Evolutionary conservation across 2,329 filamentous ascomycete species (phyloP).

Genomic region (Arthrobotrys sinensis): DNA sequence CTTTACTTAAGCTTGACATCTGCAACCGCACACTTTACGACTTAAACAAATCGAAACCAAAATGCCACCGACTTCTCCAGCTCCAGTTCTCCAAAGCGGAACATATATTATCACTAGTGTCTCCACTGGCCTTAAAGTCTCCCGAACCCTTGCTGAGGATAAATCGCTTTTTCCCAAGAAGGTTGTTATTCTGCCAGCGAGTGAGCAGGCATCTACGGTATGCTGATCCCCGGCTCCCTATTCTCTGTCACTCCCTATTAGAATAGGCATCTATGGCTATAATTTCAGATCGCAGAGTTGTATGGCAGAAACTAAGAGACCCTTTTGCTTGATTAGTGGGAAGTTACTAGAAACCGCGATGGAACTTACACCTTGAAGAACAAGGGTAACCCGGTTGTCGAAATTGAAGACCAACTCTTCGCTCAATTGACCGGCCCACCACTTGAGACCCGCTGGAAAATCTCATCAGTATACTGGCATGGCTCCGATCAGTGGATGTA

Average conservation of each 20-base stretch:
- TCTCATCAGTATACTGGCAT: slow-evolving; percentile 44
- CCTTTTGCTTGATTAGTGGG: slow-evolving; percentile 22
- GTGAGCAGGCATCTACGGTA: slow-evolving; percentile 25
- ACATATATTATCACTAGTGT: slow-evolving; percentile 47
- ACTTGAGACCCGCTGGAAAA: slow-evolving; percentile 38
- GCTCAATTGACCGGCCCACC: slow-evolving; percentile 33
- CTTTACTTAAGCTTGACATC: neutral
- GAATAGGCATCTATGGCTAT: neutral
- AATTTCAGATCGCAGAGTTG: neutral
- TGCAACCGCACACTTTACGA: neutral
- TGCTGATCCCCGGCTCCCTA: neutral
- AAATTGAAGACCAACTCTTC: slow-evolving; percentile 34
- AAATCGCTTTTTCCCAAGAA: slow-evolving; percentile 49
- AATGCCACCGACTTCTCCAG: slow-evolving; percentile 17
- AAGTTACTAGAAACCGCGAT: slow-evolving; percentile 37
- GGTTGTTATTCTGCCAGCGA: slow-evolving; percentile 25
- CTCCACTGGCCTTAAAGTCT: slow-evolving; percentile 30
- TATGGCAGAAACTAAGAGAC: neutral
- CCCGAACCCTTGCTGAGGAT: slow-evolving; percentile 38
- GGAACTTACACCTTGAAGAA: slow-evolving; percentile 50
- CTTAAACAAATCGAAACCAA: neutral
- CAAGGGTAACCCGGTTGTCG: slow-evolving; percentile 14
- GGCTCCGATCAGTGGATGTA: slow-evolving; percentile 44
- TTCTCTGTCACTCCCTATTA: neutral
- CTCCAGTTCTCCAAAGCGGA: slow-evolving; percentile 29